These are phyloP conservation scores for Fusarium albosuccineum DNA, from an alignment of 2,329 filamentous ascomycete species.

Conservation along the genomic window DNA sequence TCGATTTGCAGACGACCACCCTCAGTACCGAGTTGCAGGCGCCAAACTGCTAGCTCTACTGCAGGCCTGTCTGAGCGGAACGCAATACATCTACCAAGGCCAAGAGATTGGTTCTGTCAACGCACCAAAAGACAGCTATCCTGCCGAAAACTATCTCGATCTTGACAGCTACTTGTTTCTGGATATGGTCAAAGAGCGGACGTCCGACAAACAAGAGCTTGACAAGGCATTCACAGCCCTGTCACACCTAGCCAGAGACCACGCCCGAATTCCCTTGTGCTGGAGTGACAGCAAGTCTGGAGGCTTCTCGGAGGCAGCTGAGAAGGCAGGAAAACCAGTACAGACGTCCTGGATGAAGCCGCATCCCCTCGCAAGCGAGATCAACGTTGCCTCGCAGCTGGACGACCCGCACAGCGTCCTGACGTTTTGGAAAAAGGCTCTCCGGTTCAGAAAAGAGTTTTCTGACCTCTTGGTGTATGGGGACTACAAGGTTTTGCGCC, in stretches of 20 bases:
- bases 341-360: slow-evolving; percentile 52
- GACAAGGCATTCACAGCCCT: slow-evolving; percentile 52
- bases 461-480: slow-evolving; percentile 52
- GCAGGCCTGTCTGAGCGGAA: slow-evolving; percentile 66
- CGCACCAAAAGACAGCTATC: slow-evolving; percentile 68
- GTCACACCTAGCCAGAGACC: slow-evolving; percentile 64
- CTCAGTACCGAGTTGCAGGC: slow-evolving; percentile 60
- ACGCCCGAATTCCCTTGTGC: slow-evolving; percentile 75
- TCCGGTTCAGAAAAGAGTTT: slow-evolving; percentile 49
- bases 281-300: slow-evolving; percentile 61
- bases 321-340: slow-evolving; percentile 44
- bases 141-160: slow-evolving; percentile 66
- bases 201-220: slow-evolving; percentile 48
- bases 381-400: slow-evolving; percentile 70
- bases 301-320: slow-evolving; percentile 54
- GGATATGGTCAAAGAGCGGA: slow-evolving; percentile 48
- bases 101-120: slow-evolving; percentile 76
- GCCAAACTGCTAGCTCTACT: slow-evolving; percentile 72
- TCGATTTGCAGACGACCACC: slow-evolving; percentile 64
- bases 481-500: slow-evolving; percentile 47
- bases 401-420: slow-evolving; percentile 53
- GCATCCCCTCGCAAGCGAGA: slow-evolving; percentile 49
- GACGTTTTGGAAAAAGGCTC: slow-evolving; percentile 50
- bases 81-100: slow-evolving; percentile 75
- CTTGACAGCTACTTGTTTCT: slow-evolving; percentile 62